phyloP scores from a whole-genome alignment of 495 filamentous ascomycete species.

The Bacidia rubella region DNA sequence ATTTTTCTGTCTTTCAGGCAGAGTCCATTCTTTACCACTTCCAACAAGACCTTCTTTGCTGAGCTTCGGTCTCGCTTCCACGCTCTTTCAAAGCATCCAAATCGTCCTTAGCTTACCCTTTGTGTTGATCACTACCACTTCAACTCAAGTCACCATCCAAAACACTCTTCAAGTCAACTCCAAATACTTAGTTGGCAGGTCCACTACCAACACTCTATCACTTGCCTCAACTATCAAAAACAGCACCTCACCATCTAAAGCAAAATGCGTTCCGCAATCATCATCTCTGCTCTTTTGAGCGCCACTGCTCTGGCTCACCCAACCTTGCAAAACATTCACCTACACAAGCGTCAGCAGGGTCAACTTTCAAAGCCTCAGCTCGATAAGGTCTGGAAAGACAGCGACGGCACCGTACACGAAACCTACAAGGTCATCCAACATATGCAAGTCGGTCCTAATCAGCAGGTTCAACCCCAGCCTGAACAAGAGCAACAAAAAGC shows the following conservation, averaged over 20 bases:
- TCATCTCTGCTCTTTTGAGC: constrained; percentile 13
- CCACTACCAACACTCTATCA: neutral
- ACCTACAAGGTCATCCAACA: neutral
- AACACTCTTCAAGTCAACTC: neutral
- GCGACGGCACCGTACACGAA: neutral
- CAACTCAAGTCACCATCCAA: too few species aligned
- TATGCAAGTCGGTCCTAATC: neutral
- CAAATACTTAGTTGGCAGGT: neutral
- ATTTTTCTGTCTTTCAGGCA: neutral
- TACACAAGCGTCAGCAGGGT: constrained; percentile 9
- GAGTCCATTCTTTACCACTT: neutral
- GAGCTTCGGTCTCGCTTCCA: constrained; percentile 6
- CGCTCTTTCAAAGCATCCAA: constrained; percentile 1
- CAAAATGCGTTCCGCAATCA: constrained; percentile 12
- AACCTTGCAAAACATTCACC: constrained; percentile 8
- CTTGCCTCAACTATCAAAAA: neutral
- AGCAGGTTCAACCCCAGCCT: neutral
- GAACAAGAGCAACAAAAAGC: neutral
- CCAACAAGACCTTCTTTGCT: constrained; percentile 5
- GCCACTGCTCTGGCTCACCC: constrained; percentile 14
- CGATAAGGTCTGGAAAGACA: constrained; percentile 3
- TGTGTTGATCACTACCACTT: constrained; percentile 5
- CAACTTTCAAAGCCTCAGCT: neutral
- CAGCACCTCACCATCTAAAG: neutral
- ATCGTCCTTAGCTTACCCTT: neutral